Conservation (phyloP, 768 basidiomycete genomes). For the Calocera viscosa region DNA sequence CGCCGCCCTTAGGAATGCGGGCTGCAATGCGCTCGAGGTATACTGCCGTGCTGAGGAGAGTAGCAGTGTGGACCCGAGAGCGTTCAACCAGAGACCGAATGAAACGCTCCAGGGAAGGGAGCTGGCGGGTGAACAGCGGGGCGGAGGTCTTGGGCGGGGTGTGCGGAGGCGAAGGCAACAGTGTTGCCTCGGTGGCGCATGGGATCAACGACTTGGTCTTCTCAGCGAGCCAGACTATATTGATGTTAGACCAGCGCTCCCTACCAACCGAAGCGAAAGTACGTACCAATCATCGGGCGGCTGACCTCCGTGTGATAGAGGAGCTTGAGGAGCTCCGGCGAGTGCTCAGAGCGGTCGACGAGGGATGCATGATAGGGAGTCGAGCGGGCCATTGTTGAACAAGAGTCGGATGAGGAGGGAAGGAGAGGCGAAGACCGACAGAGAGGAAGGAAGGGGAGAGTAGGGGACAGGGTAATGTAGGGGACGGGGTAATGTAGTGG, state of each 20-base stretch:
- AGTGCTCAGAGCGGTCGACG: conserved; percentile 51
- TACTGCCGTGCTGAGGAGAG: conserved; percentile 55
- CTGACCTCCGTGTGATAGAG: conserved; percentile 48
- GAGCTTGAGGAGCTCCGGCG: conserved; percentile 54
- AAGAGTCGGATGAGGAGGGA: conserved; percentile 13
- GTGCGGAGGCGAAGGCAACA: background rate
- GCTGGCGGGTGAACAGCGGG: conserved; percentile 17
- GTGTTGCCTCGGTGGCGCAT: background rate
- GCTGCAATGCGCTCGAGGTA: conserved; percentile 68
- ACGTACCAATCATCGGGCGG: conserved; percentile 51
- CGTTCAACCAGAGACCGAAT: conserved; percentile 68
- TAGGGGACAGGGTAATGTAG: conserved; percentile 25
- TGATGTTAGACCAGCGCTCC: conserved; percentile 12
- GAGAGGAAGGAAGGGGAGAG: conserved; percentile 13
- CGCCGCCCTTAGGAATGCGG: conserved; percentile 66
- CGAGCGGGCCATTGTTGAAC: conserved; percentile 9
- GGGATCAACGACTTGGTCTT: conserved; percentile 5
- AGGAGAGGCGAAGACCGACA: conserved; percentile 11
- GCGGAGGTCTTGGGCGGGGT: conserved; percentile 7
- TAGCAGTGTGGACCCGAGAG: conserved; percentile 60
- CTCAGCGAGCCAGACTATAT: conserved; percentile 40
- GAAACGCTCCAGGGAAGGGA: conserved; percentile 69
- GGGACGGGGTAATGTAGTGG: conserved; percentile 28
- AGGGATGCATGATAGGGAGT: conserved; percentile 41
- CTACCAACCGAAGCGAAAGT: background rate